Conservation (phyloP, 2,329 filamentous ascomycete genomes). For the Metarhizium sp. region DNA sequence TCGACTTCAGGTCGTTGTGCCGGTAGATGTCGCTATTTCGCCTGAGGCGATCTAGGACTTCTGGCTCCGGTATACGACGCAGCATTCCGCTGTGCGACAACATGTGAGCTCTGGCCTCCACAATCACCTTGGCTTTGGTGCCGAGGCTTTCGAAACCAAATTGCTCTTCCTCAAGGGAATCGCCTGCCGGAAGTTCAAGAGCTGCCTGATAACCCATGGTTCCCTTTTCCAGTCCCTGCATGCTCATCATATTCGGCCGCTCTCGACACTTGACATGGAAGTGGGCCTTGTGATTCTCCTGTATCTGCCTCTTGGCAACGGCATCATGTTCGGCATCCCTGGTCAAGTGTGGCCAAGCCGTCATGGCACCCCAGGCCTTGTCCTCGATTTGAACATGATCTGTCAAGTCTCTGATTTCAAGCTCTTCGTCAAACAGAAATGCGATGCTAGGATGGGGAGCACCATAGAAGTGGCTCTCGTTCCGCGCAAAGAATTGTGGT, state of each 20-base stretch:
- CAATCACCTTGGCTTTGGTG: slow-evolving; percentile 42
- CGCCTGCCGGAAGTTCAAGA: slow-evolving; percentile 54
- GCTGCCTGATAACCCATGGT: slow-evolving; percentile 62
- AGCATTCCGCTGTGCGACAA: slow-evolving; percentile 43
- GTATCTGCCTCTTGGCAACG: slow-evolving; percentile 30
- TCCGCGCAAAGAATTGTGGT: slow-evolving; percentile 59
- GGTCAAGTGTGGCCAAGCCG: slow-evolving; percentile 54
- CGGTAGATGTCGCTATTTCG: slow-evolving; percentile 47
- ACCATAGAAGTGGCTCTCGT: slow-evolving; percentile 48
- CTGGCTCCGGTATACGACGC: slow-evolving; percentile 45
- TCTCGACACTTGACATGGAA: slow-evolving; percentile 52
- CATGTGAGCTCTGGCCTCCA: slow-evolving; percentile 49
- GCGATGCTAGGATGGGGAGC: slow-evolving; percentile 54
- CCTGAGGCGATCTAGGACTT: slow-evolving; percentile 49
- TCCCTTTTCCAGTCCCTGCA: slow-evolving; percentile 62
- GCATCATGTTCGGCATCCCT: slow-evolving; percentile 37
- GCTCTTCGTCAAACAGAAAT: slow-evolving; percentile 57
- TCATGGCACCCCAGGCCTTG: slow-evolving; percentile 52
- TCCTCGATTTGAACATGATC: slow-evolving; percentile 57
- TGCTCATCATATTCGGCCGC: slow-evolving; percentile 62
- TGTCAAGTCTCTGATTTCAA: slow-evolving; percentile 52
- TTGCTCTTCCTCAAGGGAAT: slow-evolving; percentile 54
- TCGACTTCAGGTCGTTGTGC: slow-evolving; percentile 39
- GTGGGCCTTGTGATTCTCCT: slow-evolving; percentile 40
- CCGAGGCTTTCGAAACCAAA: slow-evolving; percentile 49